Percentiles rank a stretch among this genome's conserved stretches.
Conservation (phyloP, 805 yeast genomes). For the Ogataea haglerorum region DNA sequence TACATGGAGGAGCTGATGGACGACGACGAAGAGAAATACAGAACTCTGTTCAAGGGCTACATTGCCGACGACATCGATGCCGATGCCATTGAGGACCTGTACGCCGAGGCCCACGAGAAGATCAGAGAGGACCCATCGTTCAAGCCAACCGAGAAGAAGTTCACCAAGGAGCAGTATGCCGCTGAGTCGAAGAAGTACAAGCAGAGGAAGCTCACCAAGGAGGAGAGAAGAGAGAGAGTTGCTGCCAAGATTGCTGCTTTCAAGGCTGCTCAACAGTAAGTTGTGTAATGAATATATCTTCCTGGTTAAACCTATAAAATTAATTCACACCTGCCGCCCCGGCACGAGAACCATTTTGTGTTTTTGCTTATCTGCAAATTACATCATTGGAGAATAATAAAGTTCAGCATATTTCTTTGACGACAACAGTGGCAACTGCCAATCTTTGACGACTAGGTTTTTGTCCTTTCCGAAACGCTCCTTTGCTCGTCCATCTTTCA, state of each 20-base stretch:
- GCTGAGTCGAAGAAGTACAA: slow-evolving; percentile 93
- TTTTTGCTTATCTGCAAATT: slow-evolving; percentile 3
- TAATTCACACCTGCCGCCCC: neutral
- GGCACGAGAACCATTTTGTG: neutral
- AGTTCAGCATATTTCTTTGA: neutral
- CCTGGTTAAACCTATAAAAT: too few relatives aligned
- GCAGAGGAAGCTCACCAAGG: slow-evolving; percentile 83
- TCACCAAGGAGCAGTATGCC: slow-evolving; percentile 97
- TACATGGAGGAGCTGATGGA: slow-evolving; percentile 99
- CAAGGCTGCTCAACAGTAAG: slow-evolving; percentile 49
- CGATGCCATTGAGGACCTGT: slow-evolving; percentile 93
- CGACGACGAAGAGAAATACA: slow-evolving; percentile 99
- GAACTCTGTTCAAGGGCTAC: slow-evolving; percentile 93
- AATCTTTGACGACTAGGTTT: neutral
- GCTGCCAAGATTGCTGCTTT: slow-evolving; percentile 92
- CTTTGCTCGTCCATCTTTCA: neutral
- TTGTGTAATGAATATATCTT: slow-evolving; percentile 12
- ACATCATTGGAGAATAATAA: too few relatives aligned
- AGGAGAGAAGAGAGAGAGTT: slow-evolving; percentile 84
- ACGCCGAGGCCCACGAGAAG: slow-evolving; percentile 88
- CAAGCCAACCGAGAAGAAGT: slow-evolving; percentile 87
- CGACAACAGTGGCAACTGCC: slow-evolving; percentile 8
- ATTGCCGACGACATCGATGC: slow-evolving; percentile 96
- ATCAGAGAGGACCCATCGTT: slow-evolving; percentile 94
- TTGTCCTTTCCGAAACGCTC: neutral